Evolutionary conservation across 495 filamentous ascomycete species (phyloP).

Genomic region (Daldinia vernicosa): DNA sequence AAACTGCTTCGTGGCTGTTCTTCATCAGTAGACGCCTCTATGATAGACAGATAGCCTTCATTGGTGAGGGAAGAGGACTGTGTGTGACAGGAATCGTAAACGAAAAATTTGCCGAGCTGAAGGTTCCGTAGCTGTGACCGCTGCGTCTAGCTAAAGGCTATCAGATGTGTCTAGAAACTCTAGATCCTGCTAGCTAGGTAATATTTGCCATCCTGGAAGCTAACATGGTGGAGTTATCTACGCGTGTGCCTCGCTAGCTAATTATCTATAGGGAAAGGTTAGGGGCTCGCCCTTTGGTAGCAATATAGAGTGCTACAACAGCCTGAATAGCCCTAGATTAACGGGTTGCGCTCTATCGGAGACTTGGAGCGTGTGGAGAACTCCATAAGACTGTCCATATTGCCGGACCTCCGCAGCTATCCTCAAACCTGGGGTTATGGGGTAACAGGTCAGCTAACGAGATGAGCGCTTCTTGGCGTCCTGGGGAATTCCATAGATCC

Average conservation of each 20-base stretch:
- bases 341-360: slow-evolving; percentile 5
- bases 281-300: background rate
- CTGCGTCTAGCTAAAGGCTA: background rate
- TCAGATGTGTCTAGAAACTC: background rate
- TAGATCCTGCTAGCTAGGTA: background rate
- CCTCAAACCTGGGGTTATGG: slow-evolving; percentile 34
- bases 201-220: background rate
- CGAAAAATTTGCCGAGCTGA: background rate
- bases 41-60: background rate
- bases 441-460: slow-evolving; percentile 15
- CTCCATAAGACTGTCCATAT: background rate
- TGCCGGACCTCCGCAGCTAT: slow-evolving; percentile 2
- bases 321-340: slow-evolving; percentile 29
- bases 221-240: slow-evolving; percentile 2
- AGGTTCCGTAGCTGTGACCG: background rate
- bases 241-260: slow-evolving; percentile 8
- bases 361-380: slow-evolving; percentile 28
- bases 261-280: slow-evolving; percentile 15
- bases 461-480: slow-evolving; percentile 26
- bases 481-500: slow-evolving; percentile 11
- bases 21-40: background rate
- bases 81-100: background rate
- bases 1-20: no score
- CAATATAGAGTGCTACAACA: slow-evolving; percentile 18
- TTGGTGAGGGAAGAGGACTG: background rate